A percentile compares a stretch with the other conserved stretches of the same genome.
phyloP scores from a whole-genome alignment of 768 basidiomycete species.

The Steccherinum ochraceum region DNA sequence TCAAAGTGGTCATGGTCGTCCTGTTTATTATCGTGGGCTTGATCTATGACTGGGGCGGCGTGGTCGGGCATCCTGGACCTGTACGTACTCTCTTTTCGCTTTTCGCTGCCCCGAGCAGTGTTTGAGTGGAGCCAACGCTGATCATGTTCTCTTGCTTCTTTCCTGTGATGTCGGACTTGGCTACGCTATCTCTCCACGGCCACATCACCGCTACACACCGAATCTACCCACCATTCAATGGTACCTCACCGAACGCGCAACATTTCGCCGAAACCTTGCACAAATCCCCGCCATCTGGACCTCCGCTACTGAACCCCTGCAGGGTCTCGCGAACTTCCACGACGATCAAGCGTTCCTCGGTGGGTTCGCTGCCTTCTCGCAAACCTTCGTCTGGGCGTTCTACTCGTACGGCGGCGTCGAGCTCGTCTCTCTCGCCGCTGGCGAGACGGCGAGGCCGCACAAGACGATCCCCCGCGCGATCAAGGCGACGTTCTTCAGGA shows the following conservation, averaged over 20 bases:
- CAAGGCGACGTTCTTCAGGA: slow-evolving; percentile 63
- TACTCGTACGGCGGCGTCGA: slow-evolving; percentile 68
- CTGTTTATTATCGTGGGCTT: slow-evolving; percentile 59
- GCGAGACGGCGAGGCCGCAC: slow-evolving; percentile 59
- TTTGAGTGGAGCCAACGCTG: neutral
- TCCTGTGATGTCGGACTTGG: neutral
- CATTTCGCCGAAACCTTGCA: neutral
- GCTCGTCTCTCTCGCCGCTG: slow-evolving; percentile 67
- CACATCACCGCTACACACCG: neutral
- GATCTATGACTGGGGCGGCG: slow-evolving; percentile 55
- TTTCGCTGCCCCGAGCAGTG: too few species aligned
- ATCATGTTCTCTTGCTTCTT: slow-evolving; percentile 11
- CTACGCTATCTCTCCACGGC: neutral
- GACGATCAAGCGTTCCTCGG: slow-evolving; percentile 47
- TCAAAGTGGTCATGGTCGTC: slow-evolving; percentile 58
- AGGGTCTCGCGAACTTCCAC: slow-evolving; percentile 48
- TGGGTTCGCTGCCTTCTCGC: slow-evolving; percentile 45
- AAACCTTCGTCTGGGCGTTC: slow-evolving; percentile 62
- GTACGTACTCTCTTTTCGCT: slow-evolving; percentile 30
- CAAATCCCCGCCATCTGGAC: neutral
- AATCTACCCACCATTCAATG: slow-evolving; percentile 1
- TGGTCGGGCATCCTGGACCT: slow-evolving; percentile 52
- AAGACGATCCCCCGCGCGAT: slow-evolving; percentile 59
- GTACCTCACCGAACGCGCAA: neutral
- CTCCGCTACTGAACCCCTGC: neutral